A percentile compares a stretch with the other conserved stretches of the same genome.
These are phyloP conservation scores for Wallacemonas rigidus DNA, from an alignment of 208 protist species.

Conservation along the genomic window DNA sequence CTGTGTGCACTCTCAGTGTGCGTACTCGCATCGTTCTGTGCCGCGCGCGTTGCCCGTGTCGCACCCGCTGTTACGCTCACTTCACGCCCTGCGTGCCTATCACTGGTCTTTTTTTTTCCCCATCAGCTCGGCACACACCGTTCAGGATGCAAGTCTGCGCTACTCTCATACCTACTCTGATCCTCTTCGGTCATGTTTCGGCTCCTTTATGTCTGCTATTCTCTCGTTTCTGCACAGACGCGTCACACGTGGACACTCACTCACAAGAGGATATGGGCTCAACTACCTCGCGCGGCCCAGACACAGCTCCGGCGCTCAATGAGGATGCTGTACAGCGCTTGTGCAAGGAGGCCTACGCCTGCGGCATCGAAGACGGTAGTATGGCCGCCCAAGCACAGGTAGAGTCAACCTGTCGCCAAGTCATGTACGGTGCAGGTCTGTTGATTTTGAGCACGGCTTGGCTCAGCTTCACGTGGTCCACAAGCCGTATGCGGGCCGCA, in stretches of 20 bases:
- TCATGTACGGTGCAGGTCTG: constrained; percentile 17
- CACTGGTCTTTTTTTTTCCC: no score
- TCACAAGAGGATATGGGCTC: neutral
- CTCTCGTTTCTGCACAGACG: no score
- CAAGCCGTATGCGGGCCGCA: constrained; percentile 3
- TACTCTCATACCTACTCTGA: neutral
- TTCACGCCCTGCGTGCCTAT: no score
- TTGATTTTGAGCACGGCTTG: constrained; percentile 18
- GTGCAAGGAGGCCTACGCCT: constrained; percentile 45
- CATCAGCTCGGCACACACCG: no score
- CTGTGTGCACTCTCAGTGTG: no score
- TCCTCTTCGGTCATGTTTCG: neutral
- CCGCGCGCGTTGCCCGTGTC: no score
- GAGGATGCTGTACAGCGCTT: constrained; percentile 28
- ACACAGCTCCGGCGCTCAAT: neutral
- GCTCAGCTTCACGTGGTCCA: constrained; percentile 40
- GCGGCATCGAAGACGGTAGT: constrained; percentile 34
- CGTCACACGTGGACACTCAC: no score
- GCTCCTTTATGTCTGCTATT: no score
- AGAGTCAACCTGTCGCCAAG: constrained; percentile 31
- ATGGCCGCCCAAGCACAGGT: constrained; percentile 31
- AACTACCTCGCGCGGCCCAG: neutral
- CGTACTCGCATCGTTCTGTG: no score
- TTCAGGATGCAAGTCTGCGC: no score
- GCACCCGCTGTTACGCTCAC: no score